Evolutionary conservation across 352 stramenopile species (phyloP), one percentile per base, ranked within the genome.

Genomic region (Thalassiosira livingstoniorum): DNA sequence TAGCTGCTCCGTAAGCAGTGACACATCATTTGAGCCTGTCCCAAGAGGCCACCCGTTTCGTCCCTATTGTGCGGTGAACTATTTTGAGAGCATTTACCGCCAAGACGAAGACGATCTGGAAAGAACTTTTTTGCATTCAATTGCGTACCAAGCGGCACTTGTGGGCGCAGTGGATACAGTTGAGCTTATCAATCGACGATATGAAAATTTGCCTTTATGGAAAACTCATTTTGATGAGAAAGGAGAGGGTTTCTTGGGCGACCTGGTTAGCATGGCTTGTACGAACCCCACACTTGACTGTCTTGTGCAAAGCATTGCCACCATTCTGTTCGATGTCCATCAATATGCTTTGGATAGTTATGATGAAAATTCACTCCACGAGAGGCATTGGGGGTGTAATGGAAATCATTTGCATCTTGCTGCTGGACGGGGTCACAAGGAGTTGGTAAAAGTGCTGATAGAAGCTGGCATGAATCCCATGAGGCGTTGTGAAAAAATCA

Each of bases 321-420:
- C 63, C 21, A 3, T 70, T 54, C 29, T 70, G 2, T 35, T 35
- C 4, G 61, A n/a, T n/a, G n/a, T n/a, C n/a, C n/a, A 15, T 2
- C 3, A 54, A 25, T 34, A 4, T 70, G 3, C 10, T 35, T 25
- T n/a, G 18, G 62, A 34, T 35, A 61, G 4, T 42, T 25, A 43
- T 1, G 25, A 32, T 51, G 47, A 68, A 31, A 1, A 67, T 18
- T 29, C 10, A 13, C 70, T 78, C 58, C 57, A 72, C 29, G 18
- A 25, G 2, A 0, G 57, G 25, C 70, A 78, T 42, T 7, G 61
- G 18, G 70, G 70, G 5, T 18, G 70, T 47, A 78, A 78, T 58
- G 70, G 70, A 13, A 78, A 78, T 51, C 39, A 63, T 43, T 23
- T 78, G n/a, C 70, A 78, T 45, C 34, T 72, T 60, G 70, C 70